Evolutionary conservation across 2,329 filamentous ascomycete species (phyloP).

Genomic region (Hypoxylon sp.): DNA sequence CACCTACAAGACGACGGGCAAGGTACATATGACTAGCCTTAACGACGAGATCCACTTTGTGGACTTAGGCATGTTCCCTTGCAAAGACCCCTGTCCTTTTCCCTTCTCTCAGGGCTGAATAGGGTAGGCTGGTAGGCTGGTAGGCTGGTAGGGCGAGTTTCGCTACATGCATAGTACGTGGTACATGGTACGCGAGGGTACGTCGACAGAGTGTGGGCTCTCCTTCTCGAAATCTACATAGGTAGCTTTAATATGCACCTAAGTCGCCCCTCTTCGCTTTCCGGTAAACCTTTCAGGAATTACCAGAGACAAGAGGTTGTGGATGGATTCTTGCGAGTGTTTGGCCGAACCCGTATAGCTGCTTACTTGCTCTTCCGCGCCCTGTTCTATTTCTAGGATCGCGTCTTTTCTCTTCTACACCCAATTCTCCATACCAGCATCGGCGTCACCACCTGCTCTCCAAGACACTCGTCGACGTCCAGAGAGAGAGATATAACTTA

Average conservation of each 20-base stretch:
- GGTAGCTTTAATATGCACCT: slow-evolving; percentile 38
- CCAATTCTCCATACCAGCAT: not conserved
- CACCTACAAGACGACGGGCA: slow-evolving; percentile 17
- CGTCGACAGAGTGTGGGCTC: slow-evolving; percentile 20
- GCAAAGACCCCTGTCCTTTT: slow-evolving; percentile 24
- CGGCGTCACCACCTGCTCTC: not conserved
- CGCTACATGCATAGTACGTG: slow-evolving; percentile 14
- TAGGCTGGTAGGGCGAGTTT: slow-evolving; percentile 30
- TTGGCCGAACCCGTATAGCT: slow-evolving; percentile 13
- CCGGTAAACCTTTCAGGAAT: slow-evolving; percentile 26
- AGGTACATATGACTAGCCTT: slow-evolving; percentile 17
- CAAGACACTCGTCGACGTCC: not conserved
- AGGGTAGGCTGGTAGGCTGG: slow-evolving; percentile 28
- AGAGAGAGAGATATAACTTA: not conserved
- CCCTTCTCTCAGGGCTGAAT: slow-evolving; percentile 28
- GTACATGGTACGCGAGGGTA: too few relatives aligned
- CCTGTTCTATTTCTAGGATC: slow-evolving; percentile 3
- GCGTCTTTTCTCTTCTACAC: not conserved
- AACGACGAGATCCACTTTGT: slow-evolving; percentile 12
- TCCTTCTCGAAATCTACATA: slow-evolving; percentile 33
- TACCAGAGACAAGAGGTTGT: slow-evolving; percentile 23
- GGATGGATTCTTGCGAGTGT: slow-evolving; percentile 32
- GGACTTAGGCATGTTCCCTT: slow-evolving; percentile 14
- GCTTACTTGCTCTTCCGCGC: slow-evolving; percentile 15
- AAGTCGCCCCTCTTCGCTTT: slow-evolving; percentile 33